Base-by-base conservation (phyloP, 306 rosid genomes). In the Oemleria cerasiformis region DNA sequence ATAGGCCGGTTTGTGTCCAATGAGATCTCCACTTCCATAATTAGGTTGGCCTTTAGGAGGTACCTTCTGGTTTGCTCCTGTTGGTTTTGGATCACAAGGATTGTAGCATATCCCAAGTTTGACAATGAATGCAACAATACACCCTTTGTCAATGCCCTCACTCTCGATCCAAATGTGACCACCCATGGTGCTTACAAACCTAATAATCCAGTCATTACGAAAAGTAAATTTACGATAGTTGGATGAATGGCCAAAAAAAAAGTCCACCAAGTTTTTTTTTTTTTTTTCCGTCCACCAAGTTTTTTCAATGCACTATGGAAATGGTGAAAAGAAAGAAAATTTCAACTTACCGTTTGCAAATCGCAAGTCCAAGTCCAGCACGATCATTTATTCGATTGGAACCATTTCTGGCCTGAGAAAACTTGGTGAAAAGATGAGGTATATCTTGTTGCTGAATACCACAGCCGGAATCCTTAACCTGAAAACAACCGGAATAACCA, bases 161-260 rank as follows among this genome's bases (percentile, higher is more conserved):
- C 99, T 94, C 76, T 91, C 96, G 6, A 91, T 84, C 97, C 99
- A 91, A 47, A 94, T 81, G 76, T 86, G 90, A 58, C 99, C 97
- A 68, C 92, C 99, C 99, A 94, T 94, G 69, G 90, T 92, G 80
- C 86, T 91, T 65, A 88, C 88, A 78, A 94, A 94, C 86, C 99
- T 94, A 83, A 81, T 68, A 30, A 30, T 66, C 75, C n/a, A 78
- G 73, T 71, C 77, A 53, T 38, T 57, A 7, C 12, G 36, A 36
- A 69, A 5, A 11, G 11, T 30, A 12, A 78, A 82, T 77, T 72
- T 68, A 67, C 7, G 5, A 42, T 1, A 67, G 44, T 51, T 48
- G 21, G 16, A 57, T 57, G 55, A 57, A 23, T n/a, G 41, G 12
- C 41, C 20, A 20, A 20, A 8, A 41, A 50, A n/a, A 25, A n/a